Evolutionary conservation across 2,329 filamentous ascomycete genomes (phyloP).

Genomic region (Alternaria brassicae): DNA sequence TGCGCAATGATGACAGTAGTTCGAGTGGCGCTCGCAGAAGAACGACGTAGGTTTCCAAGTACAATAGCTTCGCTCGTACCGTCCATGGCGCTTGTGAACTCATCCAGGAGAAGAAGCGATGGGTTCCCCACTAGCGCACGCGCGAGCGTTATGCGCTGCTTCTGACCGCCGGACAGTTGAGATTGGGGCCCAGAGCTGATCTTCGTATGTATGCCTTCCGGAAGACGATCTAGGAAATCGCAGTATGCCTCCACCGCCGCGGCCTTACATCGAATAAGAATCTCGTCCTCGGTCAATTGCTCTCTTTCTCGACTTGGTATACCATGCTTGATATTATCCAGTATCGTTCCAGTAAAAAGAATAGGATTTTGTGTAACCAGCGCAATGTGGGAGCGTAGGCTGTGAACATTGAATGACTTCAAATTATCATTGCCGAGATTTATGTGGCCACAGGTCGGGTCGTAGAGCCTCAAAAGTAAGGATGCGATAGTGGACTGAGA

Average conservation of each 20-base stretch:
- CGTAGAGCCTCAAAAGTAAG: constrained; percentile 52
- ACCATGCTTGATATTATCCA: constrained; percentile 48
- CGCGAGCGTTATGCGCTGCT: constrained; percentile 49
- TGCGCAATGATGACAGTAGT: constrained; percentile 50
- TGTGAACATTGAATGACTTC: constrained; percentile 39
- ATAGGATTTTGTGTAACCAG: constrained; percentile 46
- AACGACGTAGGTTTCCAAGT: constrained; percentile 40
- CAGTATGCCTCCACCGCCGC: constrained; percentile 65
- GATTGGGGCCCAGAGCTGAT: constrained; percentile 45
- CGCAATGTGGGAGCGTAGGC: constrained; percentile 41
- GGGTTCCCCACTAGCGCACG: constrained; percentile 46
- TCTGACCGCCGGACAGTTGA: constrained; percentile 49
- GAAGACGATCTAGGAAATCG: constrained; percentile 47
- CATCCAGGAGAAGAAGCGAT: constrained; percentile 45
- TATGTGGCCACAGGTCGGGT: constrained; percentile 40
- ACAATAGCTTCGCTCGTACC: constrained; percentile 43
- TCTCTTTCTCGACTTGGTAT: constrained; percentile 27
- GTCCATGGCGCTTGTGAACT: constrained; percentile 47
- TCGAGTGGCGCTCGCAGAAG: constrained; percentile 35
- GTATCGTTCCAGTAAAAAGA: constrained; percentile 46
- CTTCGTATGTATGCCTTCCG: constrained; percentile 44
- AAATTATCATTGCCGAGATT: constrained; percentile 38
- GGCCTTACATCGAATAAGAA: constrained; percentile 54
- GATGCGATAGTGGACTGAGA: constrained; percentile 56
- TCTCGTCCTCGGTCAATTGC: constrained; percentile 43